phyloP scores from a whole-genome alignment of 2,329 filamentous ascomycete species.

The Trichocomaceae sp. region DNA sequence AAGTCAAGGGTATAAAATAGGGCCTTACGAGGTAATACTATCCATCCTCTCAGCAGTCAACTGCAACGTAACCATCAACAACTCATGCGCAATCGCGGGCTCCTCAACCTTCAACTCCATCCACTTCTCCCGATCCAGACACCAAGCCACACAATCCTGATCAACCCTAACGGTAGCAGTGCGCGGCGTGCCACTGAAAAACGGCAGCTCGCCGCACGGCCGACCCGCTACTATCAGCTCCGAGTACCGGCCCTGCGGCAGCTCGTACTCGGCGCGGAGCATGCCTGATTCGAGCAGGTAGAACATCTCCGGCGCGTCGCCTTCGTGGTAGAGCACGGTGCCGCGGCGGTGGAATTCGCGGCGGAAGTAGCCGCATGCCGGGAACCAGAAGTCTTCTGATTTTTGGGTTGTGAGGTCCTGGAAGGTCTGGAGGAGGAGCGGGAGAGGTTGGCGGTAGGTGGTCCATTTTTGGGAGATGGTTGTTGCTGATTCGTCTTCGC shows the following conservation, averaged over 20 bases:
- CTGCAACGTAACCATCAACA: conserved; percentile 83
- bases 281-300: conserved; percentile 88
- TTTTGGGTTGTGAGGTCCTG: conserved; percentile 68
- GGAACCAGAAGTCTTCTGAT: conserved; percentile 95
- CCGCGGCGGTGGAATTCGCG: conserved; percentile 62
- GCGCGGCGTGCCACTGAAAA: conserved; percentile 83
- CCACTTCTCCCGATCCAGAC: conserved; percentile 68
- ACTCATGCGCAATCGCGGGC: conserved; percentile 71
- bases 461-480: conserved; percentile 56
- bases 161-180: conserved; percentile 84
- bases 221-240: conserved; percentile 92
- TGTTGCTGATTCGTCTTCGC: conserved; percentile 53
- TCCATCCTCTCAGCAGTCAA: conserved; percentile 90
- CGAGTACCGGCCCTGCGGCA: conserved; percentile 80
- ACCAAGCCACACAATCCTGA: conserved; percentile 74
- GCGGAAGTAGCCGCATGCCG: conserved; percentile 66
- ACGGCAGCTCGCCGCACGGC: conserved; percentile 91
- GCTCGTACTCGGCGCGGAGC: conserved; percentile 79
- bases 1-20: background rate
- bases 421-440: conserved; percentile 92
- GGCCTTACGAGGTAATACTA: conserved; percentile 53
- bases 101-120: conserved; percentile 63
- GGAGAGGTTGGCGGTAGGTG: conserved; percentile 80
- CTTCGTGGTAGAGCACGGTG: conserved; percentile 68
- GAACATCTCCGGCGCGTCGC: conserved; percentile 72